Conservation (phyloP, 2,329 filamentous ascomycete species). For the Colletotrichum coccodes region DNA sequence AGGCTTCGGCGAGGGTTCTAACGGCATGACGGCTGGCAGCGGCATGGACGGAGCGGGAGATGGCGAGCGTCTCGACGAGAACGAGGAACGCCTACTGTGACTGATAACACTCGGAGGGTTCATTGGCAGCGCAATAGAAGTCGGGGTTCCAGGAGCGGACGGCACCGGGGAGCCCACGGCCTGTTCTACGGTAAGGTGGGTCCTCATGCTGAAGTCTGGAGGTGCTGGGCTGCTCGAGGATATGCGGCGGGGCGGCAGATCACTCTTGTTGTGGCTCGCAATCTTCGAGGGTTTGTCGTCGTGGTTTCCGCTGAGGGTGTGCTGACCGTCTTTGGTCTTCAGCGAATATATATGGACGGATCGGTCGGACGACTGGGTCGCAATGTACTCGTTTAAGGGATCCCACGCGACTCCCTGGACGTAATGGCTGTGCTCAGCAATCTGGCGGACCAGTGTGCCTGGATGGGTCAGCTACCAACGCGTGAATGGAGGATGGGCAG, state of each 20-base stretch:
- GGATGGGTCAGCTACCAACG: constrained; percentile 11
- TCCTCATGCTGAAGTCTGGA: constrained; percentile 78
- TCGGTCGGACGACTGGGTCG: constrained; percentile 96
- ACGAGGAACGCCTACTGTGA: constrained; percentile 76
- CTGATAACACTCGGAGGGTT: constrained; percentile 88
- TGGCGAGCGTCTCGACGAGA: constrained; percentile 86
- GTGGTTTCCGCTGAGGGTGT: constrained; percentile 74
- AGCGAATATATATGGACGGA: constrained; percentile 98
- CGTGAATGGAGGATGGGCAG: not conserved
- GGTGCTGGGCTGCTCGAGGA: constrained; percentile 93
- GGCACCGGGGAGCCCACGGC: constrained; percentile 83
- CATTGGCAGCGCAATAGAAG: constrained; percentile 91
- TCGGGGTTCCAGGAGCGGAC: constrained; percentile 93
- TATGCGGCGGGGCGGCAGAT: constrained; percentile 89
- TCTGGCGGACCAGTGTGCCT: constrained; percentile 82
- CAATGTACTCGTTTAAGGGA: constrained; percentile 96
- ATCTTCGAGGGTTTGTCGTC: constrained; percentile 79
- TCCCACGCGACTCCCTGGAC: constrained; percentile 99
- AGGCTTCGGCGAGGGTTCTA: constrained; percentile 88
- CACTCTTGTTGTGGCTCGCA: constrained; percentile 82
- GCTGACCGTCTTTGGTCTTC: constrained; percentile 96
- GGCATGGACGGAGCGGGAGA: constrained; percentile 95
- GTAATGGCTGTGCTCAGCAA: constrained; percentile 97
- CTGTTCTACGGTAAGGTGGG: constrained; percentile 67
- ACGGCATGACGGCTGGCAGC: constrained; percentile 92